These are phyloP conservation scores for Anthracocystis walkeri DNA, from an alignment of 1,284 basidiomycete genomes.

Conservation along the genomic window DNA sequence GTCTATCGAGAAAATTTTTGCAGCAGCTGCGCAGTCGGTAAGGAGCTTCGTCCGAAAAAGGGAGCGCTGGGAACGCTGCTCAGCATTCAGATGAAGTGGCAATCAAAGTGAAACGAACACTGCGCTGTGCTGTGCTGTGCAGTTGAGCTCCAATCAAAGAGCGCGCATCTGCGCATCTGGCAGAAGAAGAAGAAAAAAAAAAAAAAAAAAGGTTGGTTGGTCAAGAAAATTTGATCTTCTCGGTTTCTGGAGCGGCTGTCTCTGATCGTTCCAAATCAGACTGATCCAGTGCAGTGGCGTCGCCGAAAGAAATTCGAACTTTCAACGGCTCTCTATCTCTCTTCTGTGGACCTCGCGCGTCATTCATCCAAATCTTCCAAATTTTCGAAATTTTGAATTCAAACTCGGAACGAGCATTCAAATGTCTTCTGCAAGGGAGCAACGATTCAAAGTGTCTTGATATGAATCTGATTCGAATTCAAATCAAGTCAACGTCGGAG, in stretches of 20 bases:
- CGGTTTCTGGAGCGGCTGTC: constrained; percentile 5
- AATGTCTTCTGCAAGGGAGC: constrained; percentile 6
- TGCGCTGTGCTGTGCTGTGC: background rate
- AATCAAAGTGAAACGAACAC: background rate
- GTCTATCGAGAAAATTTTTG: constrained; percentile 37
- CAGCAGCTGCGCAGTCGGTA: constrained; percentile 15
- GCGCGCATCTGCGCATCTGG: background rate
- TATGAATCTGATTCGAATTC: background rate
- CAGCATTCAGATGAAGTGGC: constrained; percentile 19
- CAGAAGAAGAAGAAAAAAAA: background rate
- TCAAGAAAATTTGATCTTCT: constrained; percentile 13
- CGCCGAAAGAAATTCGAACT: constrained; percentile 25
- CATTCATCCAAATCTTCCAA: constrained; percentile 19
- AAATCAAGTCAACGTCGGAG: too few relatives aligned
- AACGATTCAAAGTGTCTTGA: background rate
- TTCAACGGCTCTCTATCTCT: constrained; percentile 8
- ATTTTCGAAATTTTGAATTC: constrained; percentile 17
- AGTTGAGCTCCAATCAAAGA: constrained; percentile 3
- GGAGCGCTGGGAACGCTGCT: constrained; percentile 13
- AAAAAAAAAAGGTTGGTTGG: constrained; percentile 13
- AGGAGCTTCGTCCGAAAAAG: background rate
- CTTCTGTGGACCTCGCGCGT: background rate
- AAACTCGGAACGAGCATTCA: background rate
- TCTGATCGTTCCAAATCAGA: background rate
- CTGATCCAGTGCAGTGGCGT: constrained; percentile 10